phyloP scores from a whole-genome alignment of 768 basidiomycete genomes.

The Termitomyces sp. region DNA sequence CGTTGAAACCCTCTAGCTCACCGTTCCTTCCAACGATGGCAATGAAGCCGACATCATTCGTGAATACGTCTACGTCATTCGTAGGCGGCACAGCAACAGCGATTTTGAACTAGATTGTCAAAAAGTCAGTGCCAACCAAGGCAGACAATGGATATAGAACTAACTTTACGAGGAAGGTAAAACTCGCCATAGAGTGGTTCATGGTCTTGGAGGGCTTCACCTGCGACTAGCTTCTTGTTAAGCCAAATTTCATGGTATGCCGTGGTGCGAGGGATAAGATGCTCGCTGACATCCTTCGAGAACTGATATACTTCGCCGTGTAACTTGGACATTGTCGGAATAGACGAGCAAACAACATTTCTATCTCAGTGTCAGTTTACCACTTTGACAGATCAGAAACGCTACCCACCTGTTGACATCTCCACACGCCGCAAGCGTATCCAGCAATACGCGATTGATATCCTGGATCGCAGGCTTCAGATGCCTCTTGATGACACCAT shows the following conservation, averaged over 20 bases:
- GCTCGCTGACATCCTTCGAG: constrained; percentile 77
- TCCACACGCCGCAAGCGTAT: constrained; percentile 97
- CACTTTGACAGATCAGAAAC: not conserved
- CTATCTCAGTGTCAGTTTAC: constrained; percentile 33
- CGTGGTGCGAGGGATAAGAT: constrained; percentile 83
- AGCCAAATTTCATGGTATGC: constrained; percentile 99
- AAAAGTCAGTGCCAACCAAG: constrained; percentile 6
- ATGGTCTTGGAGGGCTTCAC: constrained; percentile 89
- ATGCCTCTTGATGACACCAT: constrained; percentile 96
- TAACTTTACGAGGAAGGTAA: constrained; percentile 93
- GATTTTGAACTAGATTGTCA: constrained; percentile 78
- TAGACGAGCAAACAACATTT: constrained; percentile 88
- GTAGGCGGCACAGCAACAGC: constrained; percentile 95
- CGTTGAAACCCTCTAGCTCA: constrained; percentile 89
- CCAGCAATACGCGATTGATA: constrained; percentile 87
- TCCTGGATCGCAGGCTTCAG: constrained; percentile 95
- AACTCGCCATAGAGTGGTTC: constrained; percentile 98
- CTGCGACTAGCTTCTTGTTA: constrained; percentile 94
- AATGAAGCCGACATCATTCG: constrained; percentile 96
- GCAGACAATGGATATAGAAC: constrained; percentile 15
- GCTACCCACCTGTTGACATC: constrained; percentile 84
- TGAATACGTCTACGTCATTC: constrained; percentile 95
- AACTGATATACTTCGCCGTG: constrained; percentile 85
- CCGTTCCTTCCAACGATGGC: constrained; percentile 80
- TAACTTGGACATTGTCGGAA: constrained; percentile 84